Evolutionary conservation across 2,329 filamentous ascomycete species (phyloP), one percentile per base, ranked within the genome.

Genomic region (Cordyceps cicadae): DNA sequence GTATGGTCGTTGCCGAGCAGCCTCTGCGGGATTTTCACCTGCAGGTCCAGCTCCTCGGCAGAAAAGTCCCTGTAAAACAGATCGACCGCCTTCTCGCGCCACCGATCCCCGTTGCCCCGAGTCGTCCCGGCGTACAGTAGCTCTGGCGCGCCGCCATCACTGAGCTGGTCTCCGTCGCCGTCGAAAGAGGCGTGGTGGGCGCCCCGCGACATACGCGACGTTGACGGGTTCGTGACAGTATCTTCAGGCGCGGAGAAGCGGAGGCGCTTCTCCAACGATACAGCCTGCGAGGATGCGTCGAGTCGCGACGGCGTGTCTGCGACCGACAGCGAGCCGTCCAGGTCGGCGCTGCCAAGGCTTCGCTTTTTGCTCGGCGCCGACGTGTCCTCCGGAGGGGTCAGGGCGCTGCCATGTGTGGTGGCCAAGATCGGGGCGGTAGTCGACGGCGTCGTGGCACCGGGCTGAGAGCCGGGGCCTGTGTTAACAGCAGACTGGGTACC

Each of bases 21-120:
- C 63, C 81, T 81, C 68, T 85, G 82, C 0, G 81, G 81, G 39
- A 85, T 81, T 69, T 81, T 82, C 45, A 85, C 73, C 72, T 85
- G 82, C 60, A 85, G 67, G 65, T 85, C 82, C 62, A 80, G 73
- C 62, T 85, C 81, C 64, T 85, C 82, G 53, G 79, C 76, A 15
- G 76, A 71, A 66, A 85, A 85, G 62, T 85, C 82, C 37, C 76
- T 75, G 69, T 85, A 85, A 66, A 85, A 81, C 5, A 84, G 76
- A 60, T 85, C 82, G 57, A 85, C 74, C 0, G 82, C 82, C 67
- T 81, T 79, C 68, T 85, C 82, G 5, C 80, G 76, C 81, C 81
- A 85, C 43, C 72, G 75, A 6, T 77, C 74, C 6, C 72, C 68
- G 12, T 21, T 15, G n/a, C 67, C 66, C 19, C 75, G 72, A 8